These are phyloP conservation scores for Primulina huaijiensis DNA, from an alignment of 257 asterid genomes.

Conservation along the genomic window DNA sequence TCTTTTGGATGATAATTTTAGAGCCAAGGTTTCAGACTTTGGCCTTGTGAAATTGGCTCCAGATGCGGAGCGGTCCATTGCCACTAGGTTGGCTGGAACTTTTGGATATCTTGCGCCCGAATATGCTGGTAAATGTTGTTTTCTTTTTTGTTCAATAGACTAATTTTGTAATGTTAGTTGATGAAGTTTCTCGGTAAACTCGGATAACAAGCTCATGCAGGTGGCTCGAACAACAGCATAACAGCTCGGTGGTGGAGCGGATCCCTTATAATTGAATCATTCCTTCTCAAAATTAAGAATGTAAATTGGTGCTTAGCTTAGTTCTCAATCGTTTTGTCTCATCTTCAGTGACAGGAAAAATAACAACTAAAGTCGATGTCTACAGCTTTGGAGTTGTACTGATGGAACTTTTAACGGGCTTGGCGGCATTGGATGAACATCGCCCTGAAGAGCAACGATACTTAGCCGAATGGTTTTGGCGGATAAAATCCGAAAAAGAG, in stretches of 20 bases:
- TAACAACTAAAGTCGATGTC: constrained; percentile 18
- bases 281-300: too few species aligned
- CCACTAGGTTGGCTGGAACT: constrained; percentile 18
- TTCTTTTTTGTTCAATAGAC: too few species aligned
- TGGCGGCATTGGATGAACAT: constrained; percentile 19
- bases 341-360: constrained; percentile 18
- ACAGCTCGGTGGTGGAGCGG: background rate
- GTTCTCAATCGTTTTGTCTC: background rate
- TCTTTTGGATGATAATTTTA: constrained; percentile 1
- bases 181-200: too few species aligned
- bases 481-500: constrained; percentile 2
- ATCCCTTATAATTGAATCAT: too few species aligned
- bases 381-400: constrained; percentile 21
- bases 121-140: constrained; percentile 16
- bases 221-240: too few species aligned
- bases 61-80: constrained; percentile 1
- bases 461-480: constrained; percentile 22
- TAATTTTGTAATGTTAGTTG: too few species aligned
- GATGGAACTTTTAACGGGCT: constrained; percentile 22
- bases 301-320: too few species aligned
- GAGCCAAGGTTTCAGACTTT: constrained; percentile 20
- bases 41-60: constrained; percentile 21
- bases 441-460: constrained; percentile 19
- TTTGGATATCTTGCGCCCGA: constrained; percentile 21
- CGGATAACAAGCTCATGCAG: too few species aligned